phyloP scores from a whole-genome alignment of 306 rosid species.

The Gleditsia sinensis region DNA sequence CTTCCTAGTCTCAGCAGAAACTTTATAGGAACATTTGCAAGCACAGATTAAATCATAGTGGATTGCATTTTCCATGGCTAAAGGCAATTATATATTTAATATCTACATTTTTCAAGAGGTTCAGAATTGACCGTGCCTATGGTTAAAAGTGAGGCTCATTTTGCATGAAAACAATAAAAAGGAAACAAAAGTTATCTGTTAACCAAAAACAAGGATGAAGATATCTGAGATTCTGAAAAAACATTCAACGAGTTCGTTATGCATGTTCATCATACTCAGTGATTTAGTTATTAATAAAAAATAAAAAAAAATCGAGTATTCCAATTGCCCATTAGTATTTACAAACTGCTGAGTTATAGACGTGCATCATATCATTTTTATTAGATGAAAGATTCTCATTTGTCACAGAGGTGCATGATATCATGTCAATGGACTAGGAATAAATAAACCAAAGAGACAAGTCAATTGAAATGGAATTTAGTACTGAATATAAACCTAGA shows the following conservation, averaged over 20 bases:
- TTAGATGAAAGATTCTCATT: no score
- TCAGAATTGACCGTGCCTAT: neutral
- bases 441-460: conserved; percentile 19
- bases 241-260: no score
- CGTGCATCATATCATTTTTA: neutral
- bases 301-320: no score
- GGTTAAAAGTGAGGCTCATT: neutral
- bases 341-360: neutral
- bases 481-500: conserved; percentile 2
- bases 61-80: neutral
- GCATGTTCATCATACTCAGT: no score
- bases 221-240: no score
- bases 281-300: no score
- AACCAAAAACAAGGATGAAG: no score
- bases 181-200: no score
- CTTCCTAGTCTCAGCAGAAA: conserved; percentile 3
- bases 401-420: no score
- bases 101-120: neutral
- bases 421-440: conserved; percentile 3
- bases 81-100: conserved; percentile 1
- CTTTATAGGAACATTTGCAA: neutral
- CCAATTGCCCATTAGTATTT: neutral
- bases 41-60: conserved; percentile 14
- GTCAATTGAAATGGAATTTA: conserved; percentile 20
- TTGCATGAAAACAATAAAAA: neutral